These are phyloP conservation scores for Trichothecium roseum DNA, from an alignment of 2,329 filamentous ascomycete genomes.

Conservation along the genomic window DNA sequence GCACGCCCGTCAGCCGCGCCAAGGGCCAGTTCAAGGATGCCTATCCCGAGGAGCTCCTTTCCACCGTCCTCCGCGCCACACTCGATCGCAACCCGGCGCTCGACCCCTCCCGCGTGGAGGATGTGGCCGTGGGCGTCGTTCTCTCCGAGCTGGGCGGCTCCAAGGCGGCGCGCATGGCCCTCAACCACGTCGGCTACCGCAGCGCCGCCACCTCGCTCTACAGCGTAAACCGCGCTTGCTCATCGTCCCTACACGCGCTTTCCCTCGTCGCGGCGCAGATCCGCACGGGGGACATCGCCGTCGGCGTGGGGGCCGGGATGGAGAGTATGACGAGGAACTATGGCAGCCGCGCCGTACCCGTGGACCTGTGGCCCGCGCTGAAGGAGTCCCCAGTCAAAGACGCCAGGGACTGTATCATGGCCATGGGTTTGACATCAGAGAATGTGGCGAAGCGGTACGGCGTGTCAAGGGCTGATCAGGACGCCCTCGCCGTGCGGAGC, in stretches of 20 bases:
- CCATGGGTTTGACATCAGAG: conserved; percentile 84
- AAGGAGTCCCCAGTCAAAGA: conserved; percentile 54
- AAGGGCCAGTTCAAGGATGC: conserved; percentile 79
- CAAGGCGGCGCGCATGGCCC: conserved; percentile 85
- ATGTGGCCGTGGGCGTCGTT: conserved; percentile 80
- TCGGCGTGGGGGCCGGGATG: conserved; percentile 80
- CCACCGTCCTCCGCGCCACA: conserved; percentile 40
- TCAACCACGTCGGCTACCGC: conserved; percentile 72
- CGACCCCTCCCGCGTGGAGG: conserved; percentile 55
- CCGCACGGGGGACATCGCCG: conserved; percentile 58
- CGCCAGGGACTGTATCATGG: conserved; percentile 81
- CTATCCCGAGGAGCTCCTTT: conserved; percentile 82
- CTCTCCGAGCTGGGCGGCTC: conserved; percentile 82
- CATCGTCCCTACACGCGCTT: conserved; percentile 67
- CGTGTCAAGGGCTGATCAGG: conserved; percentile 66
- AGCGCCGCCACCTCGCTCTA: conserved; percentile 59
- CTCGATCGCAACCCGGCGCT: conserved; percentile 59
- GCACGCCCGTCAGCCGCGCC: conserved; percentile 75
- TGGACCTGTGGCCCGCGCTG: conserved; percentile 67
- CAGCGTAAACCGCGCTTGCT: conserved; percentile 83
- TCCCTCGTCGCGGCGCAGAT: conserved; percentile 67
- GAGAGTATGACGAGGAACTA: conserved; percentile 96
- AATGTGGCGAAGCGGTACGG: conserved; percentile 75
- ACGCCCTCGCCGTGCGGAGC: conserved; percentile 66
- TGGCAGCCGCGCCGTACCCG: conserved; percentile 72